phyloP scores from a whole-genome alignment of 2,329 filamentous ascomycete species.

The Corniculantispora saksenae region DNA sequence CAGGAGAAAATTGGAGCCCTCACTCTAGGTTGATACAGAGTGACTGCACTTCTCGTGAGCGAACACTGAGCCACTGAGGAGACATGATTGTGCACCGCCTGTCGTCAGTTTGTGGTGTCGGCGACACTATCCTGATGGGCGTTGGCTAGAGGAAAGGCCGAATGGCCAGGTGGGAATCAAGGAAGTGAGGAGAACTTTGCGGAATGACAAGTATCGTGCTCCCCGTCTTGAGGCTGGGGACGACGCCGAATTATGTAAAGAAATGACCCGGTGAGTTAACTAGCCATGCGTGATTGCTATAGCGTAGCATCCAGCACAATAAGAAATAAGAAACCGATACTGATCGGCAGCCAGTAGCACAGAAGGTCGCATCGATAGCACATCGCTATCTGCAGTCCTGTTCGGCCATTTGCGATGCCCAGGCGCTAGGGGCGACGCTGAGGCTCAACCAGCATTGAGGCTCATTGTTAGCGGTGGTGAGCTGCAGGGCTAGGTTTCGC shows the following conservation, averaged over 20 bases:
- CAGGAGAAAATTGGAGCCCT: too few relatives aligned
- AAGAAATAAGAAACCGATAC: neutral
- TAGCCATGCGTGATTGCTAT: too few relatives aligned
- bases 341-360: neutral
- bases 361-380: neutral
- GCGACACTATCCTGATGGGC: neutral
- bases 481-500: neutral
- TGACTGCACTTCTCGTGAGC: too few relatives aligned
- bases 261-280: neutral
- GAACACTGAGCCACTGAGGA: too few relatives aligned
- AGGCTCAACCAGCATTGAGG: neutral
- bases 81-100: too few relatives aligned
- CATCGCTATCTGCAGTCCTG: neutral
- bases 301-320: neutral
- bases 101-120: neutral
- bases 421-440: neutral
- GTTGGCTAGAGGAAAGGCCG: neutral
- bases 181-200: neutral
- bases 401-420: neutral
- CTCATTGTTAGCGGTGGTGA: neutral
- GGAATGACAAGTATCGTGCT: neutral
- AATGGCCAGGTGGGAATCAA: neutral
- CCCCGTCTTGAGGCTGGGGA: neutral
- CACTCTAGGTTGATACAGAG: too few relatives aligned
- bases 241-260: neutral